A percentile compares a stretch with the other conserved stretches of the same genome.
phyloP scores from a whole-genome alignment of 139 green algal genomes.

The Auxenochlorella pyrenoidosa region DNA sequence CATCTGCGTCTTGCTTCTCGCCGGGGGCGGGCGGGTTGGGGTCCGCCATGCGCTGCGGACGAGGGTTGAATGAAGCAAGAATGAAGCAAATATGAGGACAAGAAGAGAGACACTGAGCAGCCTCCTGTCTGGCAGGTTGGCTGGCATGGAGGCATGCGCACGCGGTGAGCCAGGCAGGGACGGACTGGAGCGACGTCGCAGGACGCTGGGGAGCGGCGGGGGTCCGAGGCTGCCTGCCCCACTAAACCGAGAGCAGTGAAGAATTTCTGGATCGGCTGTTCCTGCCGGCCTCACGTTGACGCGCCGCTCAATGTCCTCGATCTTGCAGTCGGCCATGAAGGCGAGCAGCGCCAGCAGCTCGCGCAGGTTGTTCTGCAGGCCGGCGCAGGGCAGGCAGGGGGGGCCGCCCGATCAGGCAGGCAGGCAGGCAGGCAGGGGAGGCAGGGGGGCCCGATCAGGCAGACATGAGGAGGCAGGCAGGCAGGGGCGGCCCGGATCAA shows the following conservation, averaged over 20 bases:
- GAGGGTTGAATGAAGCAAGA: background rate
- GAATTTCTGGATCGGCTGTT: no score
- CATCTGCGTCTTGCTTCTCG: constrained; percentile 47
- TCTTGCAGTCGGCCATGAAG: constrained; percentile 40
- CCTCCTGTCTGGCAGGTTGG: background rate
- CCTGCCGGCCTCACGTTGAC: constrained; percentile 35
- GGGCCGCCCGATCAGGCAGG: background rate
- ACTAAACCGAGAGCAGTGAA: no score
- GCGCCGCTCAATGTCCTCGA: constrained; percentile 16
- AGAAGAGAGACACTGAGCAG: background rate
- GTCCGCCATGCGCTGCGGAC: background rate
- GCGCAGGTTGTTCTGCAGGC: constrained; percentile 76
- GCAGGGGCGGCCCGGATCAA: no score
- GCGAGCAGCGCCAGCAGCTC: constrained; percentile 80
- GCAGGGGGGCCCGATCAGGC: background rate
- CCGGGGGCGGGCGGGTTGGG: constrained; percentile 41
- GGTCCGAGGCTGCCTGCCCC: no score
- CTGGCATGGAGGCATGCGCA: background rate
- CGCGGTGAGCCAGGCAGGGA: background rate
- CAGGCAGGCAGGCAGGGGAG: no score
- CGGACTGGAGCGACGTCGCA: no score
- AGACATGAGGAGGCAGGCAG: no score
- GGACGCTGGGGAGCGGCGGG: no score
- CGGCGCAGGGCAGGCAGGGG: background rate
- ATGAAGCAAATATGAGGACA: background rate